Percentiles rank a stretch among this genome's conserved stretches.
Conservation (phyloP, 139 green algal species). For the Coccomyxa sp. region DNA sequence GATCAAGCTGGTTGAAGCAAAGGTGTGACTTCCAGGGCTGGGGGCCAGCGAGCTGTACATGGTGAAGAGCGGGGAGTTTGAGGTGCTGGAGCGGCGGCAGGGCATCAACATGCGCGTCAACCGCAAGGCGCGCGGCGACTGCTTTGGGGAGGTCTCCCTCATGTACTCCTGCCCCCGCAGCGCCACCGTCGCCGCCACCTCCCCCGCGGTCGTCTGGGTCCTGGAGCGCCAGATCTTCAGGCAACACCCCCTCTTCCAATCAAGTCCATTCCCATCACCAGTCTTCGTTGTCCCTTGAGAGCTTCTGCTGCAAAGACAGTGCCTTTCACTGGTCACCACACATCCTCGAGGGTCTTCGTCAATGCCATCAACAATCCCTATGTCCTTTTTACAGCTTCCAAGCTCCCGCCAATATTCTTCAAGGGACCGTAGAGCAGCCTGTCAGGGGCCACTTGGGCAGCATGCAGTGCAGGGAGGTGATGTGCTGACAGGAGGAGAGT, state of each 20-base stretch:
- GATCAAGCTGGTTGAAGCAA: no score
- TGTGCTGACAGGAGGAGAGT: not conserved
- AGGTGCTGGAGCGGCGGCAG: slow-evolving; percentile 78
- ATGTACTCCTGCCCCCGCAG: slow-evolving; percentile 83
- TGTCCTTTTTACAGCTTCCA: no score
- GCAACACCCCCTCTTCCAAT: not conserved
- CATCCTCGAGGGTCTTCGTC: no score
- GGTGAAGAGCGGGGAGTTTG: slow-evolving; percentile 89
- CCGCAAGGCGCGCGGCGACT: slow-evolving; percentile 82
- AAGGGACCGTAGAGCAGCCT: not conserved
- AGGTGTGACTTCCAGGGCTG: slow-evolving; percentile 34
- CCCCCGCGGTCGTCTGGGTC: slow-evolving; percentile 83
- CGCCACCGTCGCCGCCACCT: slow-evolving; percentile 87
- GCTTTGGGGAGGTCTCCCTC: slow-evolving; percentile 88
- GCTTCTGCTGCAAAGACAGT: no score
- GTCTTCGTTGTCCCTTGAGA: no score
- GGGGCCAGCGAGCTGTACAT: slow-evolving; percentile 88
- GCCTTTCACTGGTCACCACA: no score
- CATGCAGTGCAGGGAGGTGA: not conserved
- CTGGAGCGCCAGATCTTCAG: slow-evolving; percentile 80
- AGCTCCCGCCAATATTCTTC: not conserved
- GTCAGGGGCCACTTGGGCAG: no score
- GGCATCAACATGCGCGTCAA: slow-evolving; percentile 87
- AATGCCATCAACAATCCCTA: no score
- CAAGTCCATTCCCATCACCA: no score